A percentile compares a stretch with the other conserved stretches of the same genome.
These are phyloP conservation scores for Cryptococcus sp. DNA, from an alignment of 1,284 basidiomycete genomes.

Conservation along the genomic window DNA sequence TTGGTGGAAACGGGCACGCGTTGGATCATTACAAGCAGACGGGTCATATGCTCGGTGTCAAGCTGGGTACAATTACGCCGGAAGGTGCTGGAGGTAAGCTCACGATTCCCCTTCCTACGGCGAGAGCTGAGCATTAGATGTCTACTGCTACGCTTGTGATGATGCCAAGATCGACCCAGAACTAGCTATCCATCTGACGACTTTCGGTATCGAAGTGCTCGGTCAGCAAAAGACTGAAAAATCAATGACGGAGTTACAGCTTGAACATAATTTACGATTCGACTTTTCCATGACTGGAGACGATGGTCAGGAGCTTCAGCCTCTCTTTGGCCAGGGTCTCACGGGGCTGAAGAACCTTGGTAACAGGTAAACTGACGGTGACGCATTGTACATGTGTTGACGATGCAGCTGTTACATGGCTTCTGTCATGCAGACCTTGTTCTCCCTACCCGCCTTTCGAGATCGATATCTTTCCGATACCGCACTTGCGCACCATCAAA, in stretches of 20 bases:
- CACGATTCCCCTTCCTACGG: not conserved
- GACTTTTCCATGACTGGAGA: conserved; percentile 93
- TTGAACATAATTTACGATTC: conserved; percentile 92
- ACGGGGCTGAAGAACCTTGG: conserved; percentile 92
- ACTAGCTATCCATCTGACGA: conserved; percentile 67
- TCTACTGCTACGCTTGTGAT: conserved; percentile 92
- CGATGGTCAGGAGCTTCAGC: conserved; percentile 80
- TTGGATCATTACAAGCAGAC: conserved; percentile 73
- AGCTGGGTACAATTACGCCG: conserved; percentile 93
- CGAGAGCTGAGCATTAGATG: conserved; percentile 55
- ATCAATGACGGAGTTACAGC: conserved; percentile 97
- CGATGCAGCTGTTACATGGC: conserved; percentile 86
- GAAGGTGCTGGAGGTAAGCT: conserved; percentile 78
- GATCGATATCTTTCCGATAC: conserved; percentile 63
- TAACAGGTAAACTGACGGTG: conserved; percentile 61
- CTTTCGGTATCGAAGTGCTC: conserved; percentile 83
- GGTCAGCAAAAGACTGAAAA: conserved; percentile 91
- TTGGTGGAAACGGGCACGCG: conserved; percentile 87
- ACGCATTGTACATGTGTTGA: not conserved
- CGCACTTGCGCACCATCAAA: conserved; percentile 56
- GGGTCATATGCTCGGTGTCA: conserved; percentile 80
- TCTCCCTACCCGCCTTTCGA: conserved; percentile 74
- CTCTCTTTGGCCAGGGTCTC: conserved; percentile 80
- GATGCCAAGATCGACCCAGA: conserved; percentile 80
- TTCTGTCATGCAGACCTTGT: conserved; percentile 82